Conservation (phyloP, 75 land plant genomes). For the Sequoia sempervirens region DNA sequence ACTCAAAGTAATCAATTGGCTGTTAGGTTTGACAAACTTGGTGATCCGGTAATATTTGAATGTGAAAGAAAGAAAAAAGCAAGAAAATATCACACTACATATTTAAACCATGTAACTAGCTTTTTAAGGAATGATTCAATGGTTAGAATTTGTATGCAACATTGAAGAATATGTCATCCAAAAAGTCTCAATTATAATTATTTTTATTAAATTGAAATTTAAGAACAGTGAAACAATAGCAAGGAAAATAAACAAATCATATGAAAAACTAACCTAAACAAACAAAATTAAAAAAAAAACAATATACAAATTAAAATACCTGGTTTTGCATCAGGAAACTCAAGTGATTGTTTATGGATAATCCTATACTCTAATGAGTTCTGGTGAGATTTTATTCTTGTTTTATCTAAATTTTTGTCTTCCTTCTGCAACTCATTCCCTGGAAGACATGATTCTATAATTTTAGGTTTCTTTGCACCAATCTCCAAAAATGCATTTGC, state of each 20-base stretch:
- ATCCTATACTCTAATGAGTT: background rate
- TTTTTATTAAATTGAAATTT: background rate
- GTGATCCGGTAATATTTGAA: background rate
- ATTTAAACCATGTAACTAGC: background rate
- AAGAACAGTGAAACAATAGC: background rate
- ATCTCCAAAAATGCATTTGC: conserved; percentile 76
- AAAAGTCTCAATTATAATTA: background rate
- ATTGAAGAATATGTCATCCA: background rate
- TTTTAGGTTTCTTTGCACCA: conserved; percentile 8
- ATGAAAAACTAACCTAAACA: background rate
- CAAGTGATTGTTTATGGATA: conserved; percentile 15
- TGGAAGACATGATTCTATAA: background rate
- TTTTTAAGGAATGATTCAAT: background rate
- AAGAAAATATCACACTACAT: background rate
- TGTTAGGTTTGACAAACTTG: background rate
- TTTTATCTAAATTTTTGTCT: background rate
- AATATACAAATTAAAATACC: conserved; percentile 25
- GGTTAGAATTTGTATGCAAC: background rate
- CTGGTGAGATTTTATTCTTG: background rate
- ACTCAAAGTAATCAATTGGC: background rate
- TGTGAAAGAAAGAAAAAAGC: background rate
- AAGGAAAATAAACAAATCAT: background rate
- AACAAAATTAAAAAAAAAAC: background rate
- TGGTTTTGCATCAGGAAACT: conserved; percentile 67
- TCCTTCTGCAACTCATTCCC: background rate